These are phyloP conservation scores for Wickerhamiella sergipiensis DNA, from an alignment of 805 yeast genomes.

Conservation along the genomic window DNA sequence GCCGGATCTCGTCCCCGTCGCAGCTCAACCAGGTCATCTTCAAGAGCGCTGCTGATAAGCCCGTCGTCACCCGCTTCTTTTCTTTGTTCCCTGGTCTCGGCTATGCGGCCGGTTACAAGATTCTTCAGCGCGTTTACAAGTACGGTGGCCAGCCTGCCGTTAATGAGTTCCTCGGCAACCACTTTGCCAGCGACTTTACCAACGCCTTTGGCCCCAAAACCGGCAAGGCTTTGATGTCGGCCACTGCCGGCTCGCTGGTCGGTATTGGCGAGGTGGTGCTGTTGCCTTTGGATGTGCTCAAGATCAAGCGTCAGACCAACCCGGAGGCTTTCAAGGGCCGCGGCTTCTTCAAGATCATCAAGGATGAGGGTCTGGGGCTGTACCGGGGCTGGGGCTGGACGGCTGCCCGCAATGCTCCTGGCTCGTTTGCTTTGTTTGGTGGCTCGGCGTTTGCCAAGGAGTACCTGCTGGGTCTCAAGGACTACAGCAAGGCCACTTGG, in stretches of 20 bases:
- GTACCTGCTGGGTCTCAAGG: constrained; percentile 72
- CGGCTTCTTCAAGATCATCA: constrained; percentile 74
- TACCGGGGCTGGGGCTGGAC: constrained; percentile 99
- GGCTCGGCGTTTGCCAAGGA: constrained; percentile 99
- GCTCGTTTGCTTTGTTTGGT: constrained; percentile 93
- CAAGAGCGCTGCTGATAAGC: constrained; percentile 61
- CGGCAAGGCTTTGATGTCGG: constrained; percentile 93
- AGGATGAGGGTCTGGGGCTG: constrained; percentile 85
- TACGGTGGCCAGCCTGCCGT: constrained; percentile 99
- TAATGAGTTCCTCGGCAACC: constrained; percentile 73
- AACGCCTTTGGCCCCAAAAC: constrained; percentile 77
- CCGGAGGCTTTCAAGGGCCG: constrained; percentile 99
- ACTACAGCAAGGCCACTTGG: constrained; percentile 90
- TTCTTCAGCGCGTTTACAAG: constrained; percentile 93
- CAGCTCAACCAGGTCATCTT: constrained; percentile 81
- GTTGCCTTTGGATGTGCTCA: constrained; percentile 88
- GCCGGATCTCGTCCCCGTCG: constrained; percentile 47
- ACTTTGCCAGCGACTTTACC: constrained; percentile 61
- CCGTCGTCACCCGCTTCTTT: constrained; percentile 55
- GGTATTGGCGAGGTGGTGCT: constrained; percentile 94
- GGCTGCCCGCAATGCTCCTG: constrained; percentile 98
- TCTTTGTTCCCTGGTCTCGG: constrained; percentile 96
- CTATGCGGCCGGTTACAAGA: constrained; percentile 93
- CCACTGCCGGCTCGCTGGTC: constrained; percentile 92
- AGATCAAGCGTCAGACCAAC: constrained; percentile 97